Evolutionary conservation across 352 stramenopile genomes (phyloP), one percentile per base, ranked within the genome.

Genomic region (Lagenidium giganteum): DNA sequence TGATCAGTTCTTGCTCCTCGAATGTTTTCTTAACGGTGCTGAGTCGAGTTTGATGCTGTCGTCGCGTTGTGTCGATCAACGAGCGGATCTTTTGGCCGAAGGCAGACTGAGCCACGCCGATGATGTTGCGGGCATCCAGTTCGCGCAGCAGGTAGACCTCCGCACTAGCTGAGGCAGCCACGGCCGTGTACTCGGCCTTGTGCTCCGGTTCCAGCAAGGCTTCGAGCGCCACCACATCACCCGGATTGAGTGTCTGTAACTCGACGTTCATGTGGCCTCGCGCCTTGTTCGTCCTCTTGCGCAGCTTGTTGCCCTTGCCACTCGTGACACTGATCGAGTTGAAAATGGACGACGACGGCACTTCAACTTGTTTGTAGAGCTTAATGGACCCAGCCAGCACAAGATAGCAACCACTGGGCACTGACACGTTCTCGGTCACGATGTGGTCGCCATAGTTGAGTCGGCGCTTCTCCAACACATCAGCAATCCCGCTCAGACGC

Each of bases 91-190:
- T 37, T 18, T 48, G 31, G 5, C 29, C 21, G 0, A 54, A 24
- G 2, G 47, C 28, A 18, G 45, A 52, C 29, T 72, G 51, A 4
- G 42, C 32, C 14, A 41, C 41, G 3, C 51, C 53, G 16, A 65
- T 35, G n/a, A 65, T 45, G 9, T 5, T 35, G 14, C 42, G 25
- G 0, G 58, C 58, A 25, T 68, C 58, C 9, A 30, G 29, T 28
- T 71, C 57, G 18, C 54, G 51, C 13, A 79, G 48, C 2, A 54
- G 57, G 32, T 76, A 80, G 23, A 80, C 42, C 38, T 80, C 67
- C 16, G 71, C 61, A 32, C 57, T 52, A 2, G 67, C 64, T 27
- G 67, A 69, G 14, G 51, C 59, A 11, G 55, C 62, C 5, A 49
- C 39, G 14, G 50, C 56, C 3, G 42, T 54, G 41, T 69, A 67